Conservation (phyloP, 2,329 filamentous ascomycete species). For the Trichoderma sp. region DNA sequence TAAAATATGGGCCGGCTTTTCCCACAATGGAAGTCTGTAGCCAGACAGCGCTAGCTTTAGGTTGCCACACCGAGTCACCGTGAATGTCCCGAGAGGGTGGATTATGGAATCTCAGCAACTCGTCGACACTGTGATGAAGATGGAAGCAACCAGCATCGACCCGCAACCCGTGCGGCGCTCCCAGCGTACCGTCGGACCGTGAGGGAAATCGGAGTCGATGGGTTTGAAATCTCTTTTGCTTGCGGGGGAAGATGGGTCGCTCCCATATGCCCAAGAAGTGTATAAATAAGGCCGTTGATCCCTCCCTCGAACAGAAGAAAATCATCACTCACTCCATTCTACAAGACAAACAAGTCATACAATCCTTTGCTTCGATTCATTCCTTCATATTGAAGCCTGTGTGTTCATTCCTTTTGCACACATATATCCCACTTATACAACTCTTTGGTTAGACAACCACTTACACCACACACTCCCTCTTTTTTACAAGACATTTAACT, state of each 20-base stretch:
- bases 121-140: constrained; percentile 14
- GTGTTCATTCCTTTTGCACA: constrained; percentile 26
- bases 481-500: constrained; percentile 22
- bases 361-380: constrained; percentile 18
- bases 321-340: background rate
- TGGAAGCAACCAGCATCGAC: background rate
- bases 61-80: constrained; percentile 25
- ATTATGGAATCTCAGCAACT: background rate
- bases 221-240: constrained; percentile 11
- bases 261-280: background rate
- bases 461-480: constrained; percentile 13
- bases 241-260: constrained; percentile 20
- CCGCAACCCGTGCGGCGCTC: constrained; percentile 25
- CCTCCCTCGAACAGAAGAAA: constrained; percentile 8
- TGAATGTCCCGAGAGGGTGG: constrained; percentile 2
- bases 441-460: constrained; percentile 18
- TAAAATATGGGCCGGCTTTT: constrained; percentile 12
- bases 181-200: constrained; percentile 26
- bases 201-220: constrained; percentile 19
- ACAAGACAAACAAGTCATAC: constrained; percentile 17
- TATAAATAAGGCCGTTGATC: constrained; percentile 26
- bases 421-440: background rate
- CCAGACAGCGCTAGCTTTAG: constrained; percentile 10
- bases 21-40: constrained; percentile 20
- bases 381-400: constrained; percentile 25